A percentile compares a stretch with the other conserved stretches of the same genome.
These are phyloP conservation scores for Blastobotrys peoriensis DNA, from an alignment of 805 yeast genomes.

Conservation along the genomic window DNA sequence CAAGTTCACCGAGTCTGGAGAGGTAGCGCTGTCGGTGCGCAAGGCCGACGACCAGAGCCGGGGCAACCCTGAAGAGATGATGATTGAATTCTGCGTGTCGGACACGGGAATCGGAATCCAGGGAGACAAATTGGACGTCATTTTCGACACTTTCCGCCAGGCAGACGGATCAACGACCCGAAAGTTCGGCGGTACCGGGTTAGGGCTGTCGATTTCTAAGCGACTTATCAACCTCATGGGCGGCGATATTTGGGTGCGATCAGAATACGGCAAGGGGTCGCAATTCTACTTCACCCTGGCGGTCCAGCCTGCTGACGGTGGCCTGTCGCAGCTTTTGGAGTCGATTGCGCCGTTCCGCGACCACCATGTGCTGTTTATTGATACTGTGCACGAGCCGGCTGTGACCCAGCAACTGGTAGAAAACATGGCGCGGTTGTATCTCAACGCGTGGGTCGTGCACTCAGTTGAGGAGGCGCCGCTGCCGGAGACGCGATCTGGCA, in stretches of 20 bases:
- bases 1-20: constrained; percentile 78
- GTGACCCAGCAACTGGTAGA: constrained; percentile 47
- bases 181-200: constrained; percentile 89
- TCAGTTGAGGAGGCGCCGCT: constrained; percentile 53
- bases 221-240: constrained; percentile 87
- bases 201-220: constrained; percentile 82
- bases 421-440: constrained; percentile 48
- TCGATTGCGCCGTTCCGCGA: constrained; percentile 63
- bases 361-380: constrained; percentile 65
- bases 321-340: constrained; percentile 59
- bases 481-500: constrained; percentile 23
- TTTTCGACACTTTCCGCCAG: constrained; percentile 86
- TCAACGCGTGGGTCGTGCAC: constrained; percentile 56
- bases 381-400: constrained; percentile 51
- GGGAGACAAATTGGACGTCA: constrained; percentile 74
- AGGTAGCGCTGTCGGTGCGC: constrained; percentile 68
- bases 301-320: constrained; percentile 64
- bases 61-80: constrained; percentile 39
- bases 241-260: constrained; percentile 88
- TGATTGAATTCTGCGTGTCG: constrained; percentile 77
- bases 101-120: constrained; percentile 91
- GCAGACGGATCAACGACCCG: constrained; percentile 93
- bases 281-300: constrained; percentile 76
- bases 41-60: constrained; percentile 40
- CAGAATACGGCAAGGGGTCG: constrained; percentile 74